Percentiles rank a stretch among this genome's conserved stretches.
phyloP scores from a whole-genome alignment of 495 filamentous ascomycete genomes.

The Penicillium turbatum region DNA sequence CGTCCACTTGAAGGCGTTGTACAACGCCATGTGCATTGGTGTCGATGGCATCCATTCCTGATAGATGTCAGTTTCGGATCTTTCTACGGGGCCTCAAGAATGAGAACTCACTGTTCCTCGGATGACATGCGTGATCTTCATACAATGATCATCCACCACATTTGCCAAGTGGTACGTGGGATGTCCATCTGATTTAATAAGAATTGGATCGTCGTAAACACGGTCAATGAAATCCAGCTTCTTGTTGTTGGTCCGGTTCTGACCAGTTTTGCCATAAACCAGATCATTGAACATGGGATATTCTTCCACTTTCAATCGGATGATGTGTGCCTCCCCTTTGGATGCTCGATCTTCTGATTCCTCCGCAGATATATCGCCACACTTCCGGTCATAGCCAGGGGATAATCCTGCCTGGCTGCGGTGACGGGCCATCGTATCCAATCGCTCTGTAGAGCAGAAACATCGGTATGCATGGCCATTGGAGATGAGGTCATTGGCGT shows the following conservation, averaged over 20 bases:
- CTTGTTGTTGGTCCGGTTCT: conserved; percentile 42
- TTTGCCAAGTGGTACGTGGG: conserved; percentile 98
- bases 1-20: conserved; percentile 85
- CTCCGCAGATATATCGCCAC: conserved; percentile 56
- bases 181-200: conserved; percentile 84
- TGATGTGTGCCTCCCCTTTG: conserved; percentile 66
- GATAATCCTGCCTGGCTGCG: conserved; percentile 56
- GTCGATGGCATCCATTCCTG: conserved; percentile 94
- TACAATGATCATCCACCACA: conserved; percentile 90
- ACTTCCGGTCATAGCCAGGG: conserved; percentile 74
- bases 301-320: conserved; percentile 64
- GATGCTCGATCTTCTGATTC: conserved; percentile 65
- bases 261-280: conserved; percentile 64
- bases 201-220: conserved; percentile 70
- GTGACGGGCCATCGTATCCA: conserved; percentile 58
- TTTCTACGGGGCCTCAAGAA: background rate
- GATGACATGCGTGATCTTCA: conserved; percentile 94
- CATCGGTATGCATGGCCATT: conserved; percentile 82
- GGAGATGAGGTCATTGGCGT: conserved; percentile 65
- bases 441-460: conserved; percentile 75
- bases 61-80: conserved; percentile 1
- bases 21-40: conserved; percentile 80
- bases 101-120: conserved; percentile 63
- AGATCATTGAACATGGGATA: conserved; percentile 65
- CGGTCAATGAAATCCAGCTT: conserved; percentile 42